phyloP scores from a whole-genome alignment of 768 basidiomycete species.

The Cubamyces lactineus region DNA sequence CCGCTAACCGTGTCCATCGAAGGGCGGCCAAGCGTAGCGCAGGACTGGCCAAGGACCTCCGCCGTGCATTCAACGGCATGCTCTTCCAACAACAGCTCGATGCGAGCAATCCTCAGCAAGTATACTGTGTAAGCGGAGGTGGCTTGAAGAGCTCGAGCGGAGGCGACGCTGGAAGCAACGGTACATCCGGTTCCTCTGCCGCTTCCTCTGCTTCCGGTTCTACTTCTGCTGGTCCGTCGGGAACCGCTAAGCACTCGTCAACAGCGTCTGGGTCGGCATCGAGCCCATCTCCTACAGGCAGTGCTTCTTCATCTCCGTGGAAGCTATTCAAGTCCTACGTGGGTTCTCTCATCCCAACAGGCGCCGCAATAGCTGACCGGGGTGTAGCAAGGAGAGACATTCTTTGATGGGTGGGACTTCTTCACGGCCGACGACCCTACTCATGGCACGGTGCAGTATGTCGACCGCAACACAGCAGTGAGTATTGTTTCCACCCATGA shows the following conservation, averaged over 20 bases:
- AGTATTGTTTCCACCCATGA: slow-evolving; percentile 27
- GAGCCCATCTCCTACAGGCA: slow-evolving; percentile 17
- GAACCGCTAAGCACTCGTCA: slow-evolving; percentile 21
- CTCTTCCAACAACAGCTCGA: slow-evolving; percentile 37
- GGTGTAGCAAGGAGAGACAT: slow-evolving; percentile 61
- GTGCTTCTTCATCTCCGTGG: slow-evolving; percentile 36
- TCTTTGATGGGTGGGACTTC: slow-evolving; percentile 87
- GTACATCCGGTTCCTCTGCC: slow-evolving; percentile 11
- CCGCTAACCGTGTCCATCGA: slow-evolving; percentile 55
- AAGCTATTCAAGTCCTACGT: slow-evolving; percentile 62
- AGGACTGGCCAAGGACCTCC: slow-evolving; percentile 69
- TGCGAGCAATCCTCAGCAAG: slow-evolving; percentile 26
- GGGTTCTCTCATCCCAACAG: slow-evolving; percentile 29
- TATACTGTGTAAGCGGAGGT: slow-evolving; percentile 40
- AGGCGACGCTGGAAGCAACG: slow-evolving; percentile 8
- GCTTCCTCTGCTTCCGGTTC: slow-evolving; percentile 6
- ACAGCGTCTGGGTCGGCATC: slow-evolving; percentile 19
- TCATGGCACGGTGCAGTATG: slow-evolving; percentile 68
- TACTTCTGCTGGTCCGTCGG: slow-evolving; percentile 15
- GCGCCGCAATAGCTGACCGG: neutral
- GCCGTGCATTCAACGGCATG: slow-evolving; percentile 61
- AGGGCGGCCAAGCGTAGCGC: slow-evolving; percentile 62
- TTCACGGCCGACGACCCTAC: slow-evolving; percentile 75
- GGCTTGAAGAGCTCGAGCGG: slow-evolving; percentile 11
- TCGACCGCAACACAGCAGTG: slow-evolving; percentile 64